Conservation (phyloP, 768 basidiomycete species). For the Russula griseocarnosa region DNA sequence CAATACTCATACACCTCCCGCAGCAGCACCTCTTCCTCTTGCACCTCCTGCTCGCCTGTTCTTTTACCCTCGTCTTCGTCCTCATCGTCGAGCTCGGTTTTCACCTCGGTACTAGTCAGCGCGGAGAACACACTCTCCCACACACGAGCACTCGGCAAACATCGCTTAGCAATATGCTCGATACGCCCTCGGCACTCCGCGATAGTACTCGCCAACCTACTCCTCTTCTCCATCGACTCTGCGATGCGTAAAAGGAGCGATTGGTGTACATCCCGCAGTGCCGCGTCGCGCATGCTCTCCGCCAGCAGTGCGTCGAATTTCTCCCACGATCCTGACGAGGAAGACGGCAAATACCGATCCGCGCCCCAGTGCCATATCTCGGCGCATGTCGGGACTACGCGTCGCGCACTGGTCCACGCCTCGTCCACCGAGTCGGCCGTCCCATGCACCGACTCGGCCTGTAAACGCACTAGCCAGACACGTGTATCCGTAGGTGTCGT, state of each 20-base stretch:
- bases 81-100: not conserved
- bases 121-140: conserved; percentile 44
- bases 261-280: conserved; percentile 40
- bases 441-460: conserved; percentile 39
- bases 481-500: conserved; percentile 37
- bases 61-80: not conserved
- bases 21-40: too few relatives aligned
- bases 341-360: conserved; percentile 21
- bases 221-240: conserved; percentile 32
- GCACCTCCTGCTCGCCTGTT: too few relatives aligned
- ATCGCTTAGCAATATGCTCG: conserved; percentile 41
- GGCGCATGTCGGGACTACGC: conserved; percentile 37
- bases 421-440: conserved; percentile 32
- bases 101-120: conserved; percentile 17
- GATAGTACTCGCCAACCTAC: conserved; percentile 23
- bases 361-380: conserved; percentile 58
- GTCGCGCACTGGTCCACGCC: conserved; percentile 47
- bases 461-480: conserved; percentile 54
- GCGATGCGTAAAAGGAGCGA: conserved; percentile 46
- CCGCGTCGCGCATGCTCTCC: conserved; percentile 25
- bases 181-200: conserved; percentile 33
- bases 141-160: conserved; percentile 43
- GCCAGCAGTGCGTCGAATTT: conserved; percentile 16
- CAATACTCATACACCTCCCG: conserved; percentile 43
- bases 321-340: conserved; percentile 9